Evolutionary conservation across 2,329 filamentous ascomycete species (phyloP).

Genomic region (Microcyclosporella mali): DNA sequence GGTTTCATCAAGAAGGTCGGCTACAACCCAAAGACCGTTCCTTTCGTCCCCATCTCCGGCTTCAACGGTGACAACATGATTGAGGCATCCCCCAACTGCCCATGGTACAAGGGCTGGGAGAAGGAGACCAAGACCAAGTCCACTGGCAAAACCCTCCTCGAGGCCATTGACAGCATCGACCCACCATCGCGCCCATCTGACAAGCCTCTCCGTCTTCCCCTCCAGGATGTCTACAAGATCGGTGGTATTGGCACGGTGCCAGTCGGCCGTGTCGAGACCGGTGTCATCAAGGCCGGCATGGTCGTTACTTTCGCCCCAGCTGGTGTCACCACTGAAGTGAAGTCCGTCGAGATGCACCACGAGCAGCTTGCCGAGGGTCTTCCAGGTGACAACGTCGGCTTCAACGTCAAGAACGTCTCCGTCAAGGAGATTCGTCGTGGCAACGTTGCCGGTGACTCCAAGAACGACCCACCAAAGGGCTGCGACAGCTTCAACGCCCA

Average conservation of each 20-base stretch:
- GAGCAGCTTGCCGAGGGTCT: conserved; percentile 93
- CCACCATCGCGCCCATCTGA: conserved; percentile 86
- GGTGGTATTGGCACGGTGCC: conserved; percentile 99
- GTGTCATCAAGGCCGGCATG: conserved; percentile 79
- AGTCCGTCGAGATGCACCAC: conserved; percentile 99
- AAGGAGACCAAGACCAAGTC: conserved; percentile 93
- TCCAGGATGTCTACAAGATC: conserved; percentile 99
- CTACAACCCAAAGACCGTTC: conserved; percentile 98
- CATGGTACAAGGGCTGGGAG: conserved; percentile 99
- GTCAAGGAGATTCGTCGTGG: conserved; percentile 99
- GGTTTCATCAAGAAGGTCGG: conserved; percentile 99
- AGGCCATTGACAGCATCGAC: conserved; percentile 97
- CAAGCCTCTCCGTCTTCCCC: conserved; percentile 99
- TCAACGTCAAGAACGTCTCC: conserved; percentile 99
- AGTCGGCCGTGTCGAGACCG: conserved; percentile 99
- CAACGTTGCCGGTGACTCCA: conserved; percentile 99
- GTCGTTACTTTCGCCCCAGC: conserved; percentile 97
- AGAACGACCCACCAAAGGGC: conserved; percentile 93
- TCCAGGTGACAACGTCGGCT: conserved; percentile 99
- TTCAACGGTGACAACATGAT: conserved; percentile 99
- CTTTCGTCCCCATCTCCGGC: conserved; percentile 99
- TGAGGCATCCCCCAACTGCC: conserved; percentile 78
- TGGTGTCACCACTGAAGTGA: conserved; percentile 99
- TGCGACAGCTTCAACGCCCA: conserved; percentile 96
- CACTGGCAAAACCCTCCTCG: conserved; percentile 94